These are phyloP conservation scores for Dendrobium huoshanense DNA, from an alignment of 106 monocot species.

Conservation along the genomic window DNA sequence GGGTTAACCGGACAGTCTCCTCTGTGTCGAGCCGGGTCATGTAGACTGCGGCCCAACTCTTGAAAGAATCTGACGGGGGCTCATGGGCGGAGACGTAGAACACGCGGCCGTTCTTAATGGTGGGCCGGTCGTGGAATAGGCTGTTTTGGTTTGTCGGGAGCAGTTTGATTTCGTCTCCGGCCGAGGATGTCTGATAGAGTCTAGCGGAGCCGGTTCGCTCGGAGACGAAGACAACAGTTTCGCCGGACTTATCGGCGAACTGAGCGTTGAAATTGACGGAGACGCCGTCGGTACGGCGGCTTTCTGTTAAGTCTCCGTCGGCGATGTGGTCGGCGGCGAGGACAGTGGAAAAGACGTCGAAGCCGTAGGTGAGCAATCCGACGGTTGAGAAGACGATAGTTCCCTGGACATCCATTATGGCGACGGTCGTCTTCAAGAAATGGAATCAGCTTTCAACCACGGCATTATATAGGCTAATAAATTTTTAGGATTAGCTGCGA, in stretches of 20 bases:
- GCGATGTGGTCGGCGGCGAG: slow-evolving; percentile 3
- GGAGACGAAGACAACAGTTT: slow-evolving; percentile 50
- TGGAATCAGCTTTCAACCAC: too few relatives aligned
- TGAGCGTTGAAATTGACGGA: slow-evolving; percentile 81
- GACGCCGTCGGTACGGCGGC: slow-evolving; percentile 69
- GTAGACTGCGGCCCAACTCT: slow-evolving; percentile 82
- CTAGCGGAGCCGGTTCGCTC: slow-evolving; percentile 53
- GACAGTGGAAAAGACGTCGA: slow-evolving; percentile 52
- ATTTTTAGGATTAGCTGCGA: too few relatives aligned
- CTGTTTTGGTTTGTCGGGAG: slow-evolving; percentile 29
- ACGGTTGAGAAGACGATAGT: slow-evolving; percentile 52
- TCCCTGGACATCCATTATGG: slow-evolving; percentile 4
- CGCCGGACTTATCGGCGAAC: slow-evolving; percentile 42
- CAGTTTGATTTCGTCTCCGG: slow-evolving; percentile 18
- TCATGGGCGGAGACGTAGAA: slow-evolving; percentile 76
- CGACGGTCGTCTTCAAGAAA: too few relatives aligned
- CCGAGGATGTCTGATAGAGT: slow-evolving; percentile 22
- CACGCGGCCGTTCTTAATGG: slow-evolving; percentile 23
- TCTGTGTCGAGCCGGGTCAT: slow-evolving; percentile 16
- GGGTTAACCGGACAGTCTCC: slow-evolving; percentile 42
- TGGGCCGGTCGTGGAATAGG: slow-evolving; percentile 75
- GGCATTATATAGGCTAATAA: too few relatives aligned
- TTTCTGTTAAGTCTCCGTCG: slow-evolving; percentile 20
- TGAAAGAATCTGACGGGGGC: slow-evolving; percentile 27
- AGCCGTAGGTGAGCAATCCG: slow-evolving; percentile 36